phyloP scores from a whole-genome alignment of 176 grass and related monocot genomes.

The Juncus effusus region DNA sequence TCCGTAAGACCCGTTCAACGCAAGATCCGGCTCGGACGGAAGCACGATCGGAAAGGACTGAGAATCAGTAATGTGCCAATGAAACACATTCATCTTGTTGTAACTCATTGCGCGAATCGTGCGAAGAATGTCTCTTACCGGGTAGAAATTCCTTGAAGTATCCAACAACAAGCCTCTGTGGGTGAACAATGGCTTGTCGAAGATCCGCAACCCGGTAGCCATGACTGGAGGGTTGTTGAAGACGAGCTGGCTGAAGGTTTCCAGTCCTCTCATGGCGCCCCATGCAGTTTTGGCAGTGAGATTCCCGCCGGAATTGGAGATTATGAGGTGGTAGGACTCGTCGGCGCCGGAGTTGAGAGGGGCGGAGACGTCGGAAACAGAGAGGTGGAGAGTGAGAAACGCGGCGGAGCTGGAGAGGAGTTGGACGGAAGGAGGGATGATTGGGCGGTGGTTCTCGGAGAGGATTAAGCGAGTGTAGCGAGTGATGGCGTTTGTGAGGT shows the following conservation, averaged over 20 bases:
- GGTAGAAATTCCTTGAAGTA: slow-evolving; percentile 73
- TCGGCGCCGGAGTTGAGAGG: slow-evolving; percentile 54
- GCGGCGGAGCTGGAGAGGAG: slow-evolving; percentile 22
- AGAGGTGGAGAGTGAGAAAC: slow-evolving; percentile 43
- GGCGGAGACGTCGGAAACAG: slow-evolving; percentile 47
- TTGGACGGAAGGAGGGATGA: slow-evolving; percentile 42
- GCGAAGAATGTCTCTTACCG: slow-evolving; percentile 57
- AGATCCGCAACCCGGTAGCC: slow-evolving; percentile 55
- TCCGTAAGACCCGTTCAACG: slow-evolving; percentile 56
- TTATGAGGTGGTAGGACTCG: slow-evolving; percentile 76
- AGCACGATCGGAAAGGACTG: slow-evolving; percentile 86
- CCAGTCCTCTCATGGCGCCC: slow-evolving; percentile 80
- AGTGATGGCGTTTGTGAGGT: slow-evolving; percentile 56
- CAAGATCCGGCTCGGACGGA: slow-evolving; percentile 66
- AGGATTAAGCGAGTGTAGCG: slow-evolving; percentile 63
- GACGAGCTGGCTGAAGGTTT: slow-evolving; percentile 76
- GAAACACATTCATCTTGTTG: slow-evolving; percentile 96
- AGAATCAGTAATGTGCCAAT: slow-evolving; percentile 85
- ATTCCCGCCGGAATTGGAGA: slow-evolving; percentile 39
- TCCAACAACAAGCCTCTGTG: slow-evolving; percentile 78
- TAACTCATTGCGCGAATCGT: slow-evolving; percentile 77
- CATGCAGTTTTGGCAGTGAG: slow-evolving; percentile 56
- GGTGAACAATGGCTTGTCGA: slow-evolving; percentile 54
- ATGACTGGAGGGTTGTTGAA: slow-evolving; percentile 38
- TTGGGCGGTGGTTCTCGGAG: slow-evolving; percentile 59